phyloP scores from a whole-genome alignment of 768 basidiomycete species.

The Lentinula boryana region DNA sequence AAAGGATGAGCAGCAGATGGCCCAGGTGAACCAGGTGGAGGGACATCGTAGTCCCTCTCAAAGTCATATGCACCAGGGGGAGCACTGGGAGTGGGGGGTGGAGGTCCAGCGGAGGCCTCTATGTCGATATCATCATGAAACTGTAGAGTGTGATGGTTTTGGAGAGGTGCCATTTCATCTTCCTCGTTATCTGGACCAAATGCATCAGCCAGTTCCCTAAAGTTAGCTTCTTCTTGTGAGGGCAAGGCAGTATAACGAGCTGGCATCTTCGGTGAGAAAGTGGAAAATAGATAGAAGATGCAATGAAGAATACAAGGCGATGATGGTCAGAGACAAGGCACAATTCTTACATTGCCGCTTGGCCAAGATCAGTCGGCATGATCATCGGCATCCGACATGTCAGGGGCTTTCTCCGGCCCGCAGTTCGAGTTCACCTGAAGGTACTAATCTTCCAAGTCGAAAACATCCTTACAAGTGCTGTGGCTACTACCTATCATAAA shows the following conservation, averaged over 20 bases:
- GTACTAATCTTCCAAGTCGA: no score
- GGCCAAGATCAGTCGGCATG: not conserved
- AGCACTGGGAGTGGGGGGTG: constrained; percentile 3
- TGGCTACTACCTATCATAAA: no score
- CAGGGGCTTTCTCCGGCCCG: not conserved
- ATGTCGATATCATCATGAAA: not conserved
- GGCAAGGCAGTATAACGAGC: constrained; percentile 48
- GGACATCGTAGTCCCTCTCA: constrained; percentile 70
- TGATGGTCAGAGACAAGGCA: not conserved
- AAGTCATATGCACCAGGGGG: constrained; percentile 65
- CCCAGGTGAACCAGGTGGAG: constrained; percentile 73
- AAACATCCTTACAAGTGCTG: no score
- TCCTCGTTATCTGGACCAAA: constrained; percentile 64
- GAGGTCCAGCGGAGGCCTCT: not conserved
- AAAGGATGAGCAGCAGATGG: constrained; percentile 46
- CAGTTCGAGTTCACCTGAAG: no score
- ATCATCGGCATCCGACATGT: not conserved
- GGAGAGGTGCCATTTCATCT: not conserved
- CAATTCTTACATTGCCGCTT: not conserved
- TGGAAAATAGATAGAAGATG: not conserved
- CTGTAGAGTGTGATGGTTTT: not conserved
- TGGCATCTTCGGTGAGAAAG: constrained; percentile 30
- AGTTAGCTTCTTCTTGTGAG: constrained; percentile 35
- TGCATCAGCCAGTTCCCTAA: constrained; percentile 70
- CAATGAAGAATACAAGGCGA: not conserved